Conservation (phyloP, 306 rosid species). For the Casuarina cunninghamiana region DNA sequence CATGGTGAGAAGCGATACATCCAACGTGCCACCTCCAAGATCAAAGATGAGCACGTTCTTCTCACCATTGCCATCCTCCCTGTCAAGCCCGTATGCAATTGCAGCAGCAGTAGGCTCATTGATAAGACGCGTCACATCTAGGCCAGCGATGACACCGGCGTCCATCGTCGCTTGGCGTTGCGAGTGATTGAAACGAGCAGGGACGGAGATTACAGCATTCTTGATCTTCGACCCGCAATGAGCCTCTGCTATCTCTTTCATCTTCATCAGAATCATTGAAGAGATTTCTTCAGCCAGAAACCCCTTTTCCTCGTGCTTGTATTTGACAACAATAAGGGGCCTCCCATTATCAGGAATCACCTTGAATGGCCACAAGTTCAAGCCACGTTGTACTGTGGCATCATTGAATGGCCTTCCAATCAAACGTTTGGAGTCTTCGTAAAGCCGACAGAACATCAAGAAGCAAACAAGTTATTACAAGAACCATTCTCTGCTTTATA, state of each 20-base stretch:
- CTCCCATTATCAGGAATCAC: constrained; percentile 31
- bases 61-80: constrained; percentile 13
- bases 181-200: constrained; percentile 38
- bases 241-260: constrained; percentile 43
- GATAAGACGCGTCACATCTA: constrained; percentile 40
- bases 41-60: constrained; percentile 41
- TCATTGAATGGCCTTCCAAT: constrained; percentile 44
- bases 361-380: constrained; percentile 44
- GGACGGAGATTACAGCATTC: constrained; percentile 45
- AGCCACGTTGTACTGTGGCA: constrained; percentile 32
- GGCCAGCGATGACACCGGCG: constrained; percentile 34
- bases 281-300: constrained; percentile 45
- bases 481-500: neutral
- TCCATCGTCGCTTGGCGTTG: constrained; percentile 46
- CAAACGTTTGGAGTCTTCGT: constrained; percentile 40
- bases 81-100: constrained; percentile 49
- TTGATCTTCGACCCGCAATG: constrained; percentile 27
- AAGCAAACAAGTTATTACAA: neutral
- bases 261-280: constrained; percentile 35
- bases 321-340: constrained; percentile 37
- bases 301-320: constrained; percentile 39
- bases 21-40: constrained; percentile 45
- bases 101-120: constrained; percentile 47
- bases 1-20: constrained; percentile 41
- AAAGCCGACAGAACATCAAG: neutral